These are phyloP conservation scores for Mortierella hygrophila DNA, from an alignment of 192 early-diverging fungal species.

Conservation along the genomic window DNA sequence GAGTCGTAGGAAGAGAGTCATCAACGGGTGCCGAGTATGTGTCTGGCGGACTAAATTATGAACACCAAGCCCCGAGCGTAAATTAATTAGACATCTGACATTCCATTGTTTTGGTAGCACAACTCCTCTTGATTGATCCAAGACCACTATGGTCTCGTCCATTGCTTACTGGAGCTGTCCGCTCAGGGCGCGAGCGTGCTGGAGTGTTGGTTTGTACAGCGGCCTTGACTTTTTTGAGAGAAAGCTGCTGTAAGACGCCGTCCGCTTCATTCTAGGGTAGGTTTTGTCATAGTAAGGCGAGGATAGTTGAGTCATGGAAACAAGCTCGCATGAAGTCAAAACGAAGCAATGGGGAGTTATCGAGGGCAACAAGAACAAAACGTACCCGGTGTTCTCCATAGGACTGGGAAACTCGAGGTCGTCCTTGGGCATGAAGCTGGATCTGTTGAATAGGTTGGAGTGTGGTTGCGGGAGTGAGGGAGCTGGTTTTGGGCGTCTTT, in stretches of 20 bases:
- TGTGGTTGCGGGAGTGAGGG: slow-evolving; percentile 18
- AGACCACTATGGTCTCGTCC: too few relatives aligned
- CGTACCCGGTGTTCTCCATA: slow-evolving; percentile 40
- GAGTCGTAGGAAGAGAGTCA: slow-evolving; percentile 54
- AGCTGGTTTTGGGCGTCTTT: slow-evolving; percentile 13
- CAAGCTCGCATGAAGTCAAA: background rate
- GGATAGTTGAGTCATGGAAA: background rate
- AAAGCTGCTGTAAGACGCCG: slow-evolving; percentile 54
- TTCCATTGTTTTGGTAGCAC: background rate
- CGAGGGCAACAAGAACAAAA: background rate
- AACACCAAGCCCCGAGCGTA: background rate
- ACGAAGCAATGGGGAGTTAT: background rate
- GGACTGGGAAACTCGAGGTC: slow-evolving; percentile 46
- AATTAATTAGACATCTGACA: background rate
- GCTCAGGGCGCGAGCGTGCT: slow-evolving; percentile 40
- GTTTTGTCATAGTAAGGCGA: background rate
- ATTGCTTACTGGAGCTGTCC: slow-evolving; percentile 33
- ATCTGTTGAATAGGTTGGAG: background rate
- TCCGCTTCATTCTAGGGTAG: slow-evolving; percentile 43
- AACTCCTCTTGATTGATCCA: background rate
- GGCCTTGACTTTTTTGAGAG: slow-evolving; percentile 41
- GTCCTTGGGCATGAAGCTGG: slow-evolving; percentile 42
- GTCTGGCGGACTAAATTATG: slow-evolving; percentile 25
- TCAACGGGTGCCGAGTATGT: slow-evolving; percentile 30
- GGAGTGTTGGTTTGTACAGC: slow-evolving; percentile 37